Evolutionary conservation across 208 protist genomes (phyloP), one percentile per base, ranked within the genome.

Genomic region (Acanthamoeba sp.): DNA sequence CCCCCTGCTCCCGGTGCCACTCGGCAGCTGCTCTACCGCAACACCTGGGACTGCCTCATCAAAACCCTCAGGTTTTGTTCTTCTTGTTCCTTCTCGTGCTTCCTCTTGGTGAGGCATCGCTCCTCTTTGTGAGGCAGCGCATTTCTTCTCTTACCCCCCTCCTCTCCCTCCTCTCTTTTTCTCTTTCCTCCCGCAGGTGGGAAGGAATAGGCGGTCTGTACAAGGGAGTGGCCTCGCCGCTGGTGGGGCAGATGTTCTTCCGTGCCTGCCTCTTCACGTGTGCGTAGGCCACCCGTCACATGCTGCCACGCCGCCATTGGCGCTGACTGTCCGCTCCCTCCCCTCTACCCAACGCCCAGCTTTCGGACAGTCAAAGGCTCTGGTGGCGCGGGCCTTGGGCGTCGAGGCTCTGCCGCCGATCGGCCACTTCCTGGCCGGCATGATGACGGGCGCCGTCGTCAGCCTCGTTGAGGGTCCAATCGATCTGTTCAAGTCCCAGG

Each of bases 161-260:
- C 55, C 20, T 62, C 55, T 24, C 22, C 55, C 5, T 62, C 22
- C 12, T 62, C 48, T 14, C 0, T 50, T 50, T 14, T 50, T 50
- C 10, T 50, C 45, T 1, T 14, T 50, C 45, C 45, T 14, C 48
- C 10, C n/a, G 71, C 71, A 80, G 71, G n/a, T 94, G 85, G 94
- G 94, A 95, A 78, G 94, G 94, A 10, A 34, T 94, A 0, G 76
- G 52, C 24, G 94, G 94, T 6, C 69, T 95, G 27, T 95, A 95
- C 94, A 95, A 95, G 69, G 94, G 94, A 38, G 85, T 95, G 20
- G 59, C 73, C 5, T 93, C 94, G 5, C 94, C 94, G 7, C 52
- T 95, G 14, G 71, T 90, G 69, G 94, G 94, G 20, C 94, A 95
- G 89, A 85, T 95, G 71, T 95, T 95, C 89, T 78, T 94, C 64